Evolutionary conservation across 169 alveolate species (phyloP).

Genomic region (Plasmodium fragile): DNA sequence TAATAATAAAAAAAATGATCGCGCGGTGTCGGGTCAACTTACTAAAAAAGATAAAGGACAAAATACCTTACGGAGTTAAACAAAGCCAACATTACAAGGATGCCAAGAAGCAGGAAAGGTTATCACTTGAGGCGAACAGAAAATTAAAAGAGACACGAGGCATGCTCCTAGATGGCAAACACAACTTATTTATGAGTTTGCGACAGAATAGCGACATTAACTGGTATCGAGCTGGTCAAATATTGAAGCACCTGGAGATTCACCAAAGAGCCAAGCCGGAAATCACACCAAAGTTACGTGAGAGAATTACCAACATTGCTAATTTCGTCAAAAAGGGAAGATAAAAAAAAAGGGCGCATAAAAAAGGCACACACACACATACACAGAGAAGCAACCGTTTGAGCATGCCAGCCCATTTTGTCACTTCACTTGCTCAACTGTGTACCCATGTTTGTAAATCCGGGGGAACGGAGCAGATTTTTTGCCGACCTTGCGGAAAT

Average conservation of each 20-base stretch:
- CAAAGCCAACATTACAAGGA: constrained; percentile 83
- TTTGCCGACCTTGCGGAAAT: background rate
- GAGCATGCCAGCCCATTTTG: background rate
- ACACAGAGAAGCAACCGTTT: background rate
- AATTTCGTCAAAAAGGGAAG: constrained; percentile 78
- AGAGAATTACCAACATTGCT: constrained; percentile 79
- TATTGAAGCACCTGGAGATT: constrained; percentile 83
- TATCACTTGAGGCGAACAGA: constrained; percentile 82
- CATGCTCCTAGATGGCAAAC: constrained; percentile 82
- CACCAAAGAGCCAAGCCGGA: constrained; percentile 83
- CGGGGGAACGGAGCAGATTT: background rate
- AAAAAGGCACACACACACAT: background rate
- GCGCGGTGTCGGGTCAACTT: constrained; percentile 5
- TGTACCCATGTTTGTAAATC: background rate
- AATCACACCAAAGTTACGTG: constrained; percentile 74
- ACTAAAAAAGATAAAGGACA: constrained; percentile 45
- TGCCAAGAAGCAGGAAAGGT: constrained; percentile 82
- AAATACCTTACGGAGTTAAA: constrained; percentile 71
- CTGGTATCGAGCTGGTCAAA: constrained; percentile 84
- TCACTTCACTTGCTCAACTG: background rate
- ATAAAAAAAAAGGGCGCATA: background rate
- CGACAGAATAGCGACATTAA: constrained; percentile 83
- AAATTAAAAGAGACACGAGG: constrained; percentile 83
- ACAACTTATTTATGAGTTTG: constrained; percentile 82
- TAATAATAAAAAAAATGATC: constrained; percentile 30